These are phyloP conservation scores for Phytophthora sp. DNA, from an alignment of 352 stramenopile species.

Conservation along the genomic window DNA sequence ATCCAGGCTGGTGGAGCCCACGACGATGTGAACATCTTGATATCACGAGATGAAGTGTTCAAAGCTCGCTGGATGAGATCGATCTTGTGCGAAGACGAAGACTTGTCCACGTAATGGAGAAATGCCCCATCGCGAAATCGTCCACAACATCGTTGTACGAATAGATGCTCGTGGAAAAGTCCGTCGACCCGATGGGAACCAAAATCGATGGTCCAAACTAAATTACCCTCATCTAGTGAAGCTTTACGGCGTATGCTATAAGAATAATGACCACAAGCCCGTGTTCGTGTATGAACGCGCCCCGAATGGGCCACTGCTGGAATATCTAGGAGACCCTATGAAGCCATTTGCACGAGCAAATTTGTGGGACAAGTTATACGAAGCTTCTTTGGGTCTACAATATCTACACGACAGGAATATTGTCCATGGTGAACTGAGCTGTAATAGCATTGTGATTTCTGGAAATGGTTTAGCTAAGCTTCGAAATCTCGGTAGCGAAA, in stretches of 20 bases:
- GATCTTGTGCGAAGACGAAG: too few species aligned
- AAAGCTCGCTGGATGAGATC: too few species aligned
- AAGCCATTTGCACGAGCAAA: neutral
- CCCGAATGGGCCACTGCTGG: neutral
- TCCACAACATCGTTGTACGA: too few species aligned
- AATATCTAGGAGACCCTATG: neutral
- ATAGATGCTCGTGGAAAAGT: constrained; percentile 69
- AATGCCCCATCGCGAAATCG: too few species aligned
- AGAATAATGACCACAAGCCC: neutral
- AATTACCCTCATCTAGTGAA: constrained; percentile 23
- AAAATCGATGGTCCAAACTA: constrained; percentile 16
- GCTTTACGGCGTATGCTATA: constrained; percentile 18
- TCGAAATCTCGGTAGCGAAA: constrained; percentile 3
- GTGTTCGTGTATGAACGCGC: constrained; percentile 22
- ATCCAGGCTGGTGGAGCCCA: too few species aligned
- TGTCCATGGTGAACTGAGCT: constrained; percentile 18
- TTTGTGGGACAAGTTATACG: constrained; percentile 22
- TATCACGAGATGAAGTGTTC: too few species aligned
- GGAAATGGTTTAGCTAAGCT: constrained; percentile 16
- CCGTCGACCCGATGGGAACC: constrained; percentile 70
- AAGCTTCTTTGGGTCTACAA: constrained; percentile 28
- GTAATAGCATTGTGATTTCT: constrained; percentile 20
- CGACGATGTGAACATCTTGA: too few species aligned
- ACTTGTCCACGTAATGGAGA: too few species aligned
- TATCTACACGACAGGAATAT: constrained; percentile 32